Conservation (phyloP, 225 moss, liverwort and hornwort species). For the Pleurozium schreberi region DNA sequence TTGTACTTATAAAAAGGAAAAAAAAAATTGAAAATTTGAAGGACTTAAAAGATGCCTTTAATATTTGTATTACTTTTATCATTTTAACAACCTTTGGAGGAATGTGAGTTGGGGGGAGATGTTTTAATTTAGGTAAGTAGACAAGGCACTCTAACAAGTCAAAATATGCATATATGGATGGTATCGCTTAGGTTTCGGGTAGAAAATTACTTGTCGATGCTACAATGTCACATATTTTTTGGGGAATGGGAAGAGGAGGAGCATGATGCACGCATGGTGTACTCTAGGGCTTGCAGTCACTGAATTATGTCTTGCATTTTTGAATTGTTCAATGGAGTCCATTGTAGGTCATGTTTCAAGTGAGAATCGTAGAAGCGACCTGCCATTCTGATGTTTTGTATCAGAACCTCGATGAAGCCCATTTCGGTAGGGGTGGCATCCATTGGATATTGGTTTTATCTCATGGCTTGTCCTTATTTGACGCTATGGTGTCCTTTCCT, state of each 20-base stretch:
- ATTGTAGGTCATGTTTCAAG: neutral
- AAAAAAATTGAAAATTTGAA: neutral
- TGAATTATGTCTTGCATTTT: neutral
- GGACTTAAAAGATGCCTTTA: neutral
- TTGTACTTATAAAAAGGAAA: neutral
- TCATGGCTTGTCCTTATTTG: neutral
- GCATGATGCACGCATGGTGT: neutral
- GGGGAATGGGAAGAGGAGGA: neutral
- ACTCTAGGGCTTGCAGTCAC: neutral
- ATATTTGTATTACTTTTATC: neutral
- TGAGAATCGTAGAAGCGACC: neutral
- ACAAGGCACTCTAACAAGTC: neutral
- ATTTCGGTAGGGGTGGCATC: neutral
- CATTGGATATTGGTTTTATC: neutral
- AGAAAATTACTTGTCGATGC: slow-evolving; percentile 10
- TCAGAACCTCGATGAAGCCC: neutral
- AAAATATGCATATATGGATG: neutral
- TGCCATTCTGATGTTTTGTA: neutral
- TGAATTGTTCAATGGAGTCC: neutral
- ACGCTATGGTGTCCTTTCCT: neutral
- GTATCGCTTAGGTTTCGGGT: neutral
- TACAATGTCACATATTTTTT: neutral
- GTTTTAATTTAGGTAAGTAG: neutral
- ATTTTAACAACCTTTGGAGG: neutral
- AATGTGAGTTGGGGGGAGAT: neutral